Evolutionary conservation across 202 grass and related monocot genomes (phyloP), one percentile per base, ranked within the genome.

Genomic region (Dendrocalamus latiflorus): DNA sequence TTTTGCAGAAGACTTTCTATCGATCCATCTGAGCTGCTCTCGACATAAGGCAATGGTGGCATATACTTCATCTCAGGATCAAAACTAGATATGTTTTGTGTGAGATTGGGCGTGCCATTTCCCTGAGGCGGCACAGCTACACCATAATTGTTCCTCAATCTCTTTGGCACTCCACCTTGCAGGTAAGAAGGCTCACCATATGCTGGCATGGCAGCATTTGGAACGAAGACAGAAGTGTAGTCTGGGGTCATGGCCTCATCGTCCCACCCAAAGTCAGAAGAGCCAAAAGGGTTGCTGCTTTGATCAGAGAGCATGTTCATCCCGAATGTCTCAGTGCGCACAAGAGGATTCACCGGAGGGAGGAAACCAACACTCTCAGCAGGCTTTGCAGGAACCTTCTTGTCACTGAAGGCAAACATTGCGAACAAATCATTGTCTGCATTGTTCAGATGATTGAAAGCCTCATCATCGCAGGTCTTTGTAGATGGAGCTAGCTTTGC

Each of bases 21-120:
- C 7, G 89, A 89, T 45, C 47, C 82, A 1, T 89, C 87, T 5
- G 89, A 71, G 84, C 84, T 91, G 20, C 75, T 88, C 69, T 90
- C 87, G 6, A 85, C 77, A 28, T 81, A 91, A 50, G 89, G 81
- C 47, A 73, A 6, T 26, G 82, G 66, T 58, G 22, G 22, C 64
- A 87, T 24, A 86, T 77, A 88, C 55, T 88, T 94, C 84, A 90
- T 91, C 70, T 90, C 88, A 65, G 85, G 73, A 62, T 85, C 36
- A 49, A 94, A 88, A 60, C 64, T 8, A 37, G 70, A 44, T 26
- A 91, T 59, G 20, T 74, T 82, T 48, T 88, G 88, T 21, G 83
- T 6, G 8, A 86, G 26, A 77, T 59, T 81, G 21, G 58, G 64
- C 4, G 13, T 34, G 2, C 14, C 72, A 56, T 89, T 86, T 78